Conservation (phyloP, 805 yeast genomes). For the Saccharomycopsis vini region DNA sequence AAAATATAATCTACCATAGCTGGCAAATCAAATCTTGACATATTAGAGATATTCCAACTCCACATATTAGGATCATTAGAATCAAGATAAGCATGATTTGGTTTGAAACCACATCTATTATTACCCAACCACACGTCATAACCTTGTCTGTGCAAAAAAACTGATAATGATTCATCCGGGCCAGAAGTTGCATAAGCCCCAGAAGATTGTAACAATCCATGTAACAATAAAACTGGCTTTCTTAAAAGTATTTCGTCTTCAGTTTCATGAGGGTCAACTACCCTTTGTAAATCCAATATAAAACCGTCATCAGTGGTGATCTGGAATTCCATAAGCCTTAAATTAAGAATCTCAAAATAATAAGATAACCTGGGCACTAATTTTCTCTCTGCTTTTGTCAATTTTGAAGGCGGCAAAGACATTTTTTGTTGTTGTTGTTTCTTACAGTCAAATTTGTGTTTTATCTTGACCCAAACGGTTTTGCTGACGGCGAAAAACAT, state of each 20-base stretch:
- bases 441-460: not conserved
- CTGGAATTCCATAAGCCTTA: slow-evolving; percentile 49
- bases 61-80: slow-evolving; percentile 51
- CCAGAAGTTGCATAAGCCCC: slow-evolving; percentile 87
- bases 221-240: slow-evolving; percentile 68
- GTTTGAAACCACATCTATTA: slow-evolving; percentile 78
- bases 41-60: slow-evolving; percentile 88
- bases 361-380: slow-evolving; percentile 51
- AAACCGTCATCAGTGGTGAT: slow-evolving; percentile 77
- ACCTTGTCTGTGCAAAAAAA: slow-evolving; percentile 42
- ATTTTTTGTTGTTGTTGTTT: not conserved
- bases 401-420: not conserved
- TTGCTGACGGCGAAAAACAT: slow-evolving; percentile 4
- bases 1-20: slow-evolving; percentile 58
- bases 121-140: slow-evolving; percentile 90
- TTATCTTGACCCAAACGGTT: not conserved
- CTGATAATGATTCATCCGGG: slow-evolving; percentile 58
- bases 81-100: slow-evolving; percentile 47
- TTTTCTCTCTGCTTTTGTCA: slow-evolving; percentile 25
- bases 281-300: slow-evolving; percentile 43
- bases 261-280: slow-evolving; percentile 39
- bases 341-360: slow-evolving; percentile 54
- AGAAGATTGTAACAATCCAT: slow-evolving; percentile 81
- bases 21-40: slow-evolving; percentile 74
- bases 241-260: slow-evolving; percentile 21